Conservation (phyloP, 345 rosid species). For the Syzygium grande region DNA sequence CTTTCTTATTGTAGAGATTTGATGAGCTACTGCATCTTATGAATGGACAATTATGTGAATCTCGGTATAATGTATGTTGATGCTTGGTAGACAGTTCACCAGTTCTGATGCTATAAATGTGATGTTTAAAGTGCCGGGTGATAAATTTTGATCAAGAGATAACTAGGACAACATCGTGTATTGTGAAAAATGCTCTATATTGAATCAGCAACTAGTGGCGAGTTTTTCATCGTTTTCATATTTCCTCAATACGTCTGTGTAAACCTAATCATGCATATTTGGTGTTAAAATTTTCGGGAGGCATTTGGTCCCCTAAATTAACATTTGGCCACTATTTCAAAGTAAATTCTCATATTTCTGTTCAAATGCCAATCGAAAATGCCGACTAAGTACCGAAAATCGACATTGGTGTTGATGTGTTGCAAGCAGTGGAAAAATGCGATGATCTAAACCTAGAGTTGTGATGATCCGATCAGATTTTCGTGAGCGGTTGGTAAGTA, state of each 20-base stretch:
- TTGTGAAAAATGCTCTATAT: background rate
- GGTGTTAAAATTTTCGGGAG: background rate
- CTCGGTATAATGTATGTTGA: background rate
- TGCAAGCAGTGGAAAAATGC: accelerated
- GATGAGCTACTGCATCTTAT: background rate
- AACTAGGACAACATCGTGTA: background rate
- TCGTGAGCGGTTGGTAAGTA: background rate
- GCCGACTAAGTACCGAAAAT: background rate
- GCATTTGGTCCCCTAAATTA: background rate
- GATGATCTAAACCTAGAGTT: accelerated
- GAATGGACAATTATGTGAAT: background rate
- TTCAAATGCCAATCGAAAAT: background rate
- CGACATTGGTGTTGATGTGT: background rate
- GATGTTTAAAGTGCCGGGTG: background rate
- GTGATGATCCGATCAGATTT: background rate
- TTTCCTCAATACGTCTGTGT: background rate
- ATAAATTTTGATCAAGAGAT: background rate
- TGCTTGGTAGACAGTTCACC: background rate
- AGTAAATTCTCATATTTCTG: background rate
- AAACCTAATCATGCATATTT: accelerated
- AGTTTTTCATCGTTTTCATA: background rate
- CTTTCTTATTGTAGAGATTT: background rate
- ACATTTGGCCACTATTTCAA: background rate
- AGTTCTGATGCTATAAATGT: background rate
- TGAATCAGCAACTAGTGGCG: background rate